Conservation (phyloP, 345 rosid genomes). For the Limnanthes douglasii region DNA sequence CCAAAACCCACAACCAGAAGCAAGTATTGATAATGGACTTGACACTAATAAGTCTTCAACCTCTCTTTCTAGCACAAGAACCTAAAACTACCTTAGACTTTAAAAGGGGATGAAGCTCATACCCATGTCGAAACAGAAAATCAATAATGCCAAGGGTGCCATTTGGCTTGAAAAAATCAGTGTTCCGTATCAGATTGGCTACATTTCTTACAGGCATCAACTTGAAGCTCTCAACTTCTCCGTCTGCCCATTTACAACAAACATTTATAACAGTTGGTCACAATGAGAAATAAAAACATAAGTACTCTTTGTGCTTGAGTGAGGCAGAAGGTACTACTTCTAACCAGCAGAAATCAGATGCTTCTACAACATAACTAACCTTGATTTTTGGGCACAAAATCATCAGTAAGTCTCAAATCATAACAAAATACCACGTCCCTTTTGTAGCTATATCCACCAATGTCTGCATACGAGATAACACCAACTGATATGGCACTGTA, state of each 20-base stretch:
- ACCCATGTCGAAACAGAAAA: constrained; percentile 71
- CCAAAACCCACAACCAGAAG: too few relatives aligned
- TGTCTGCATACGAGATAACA: constrained; percentile 52
- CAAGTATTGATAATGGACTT: too few relatives aligned
- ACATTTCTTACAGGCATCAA: constrained; percentile 35
- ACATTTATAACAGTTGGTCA: too few relatives aligned
- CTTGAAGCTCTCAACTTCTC: constrained; percentile 63
- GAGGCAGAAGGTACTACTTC: too few relatives aligned
- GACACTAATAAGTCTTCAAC: neutral
- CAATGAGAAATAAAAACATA: too few relatives aligned
- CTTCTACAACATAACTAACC: constrained; percentile 12
- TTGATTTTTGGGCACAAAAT: constrained; percentile 38
- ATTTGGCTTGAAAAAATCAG: constrained; percentile 51
- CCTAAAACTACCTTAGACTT: too few relatives aligned
- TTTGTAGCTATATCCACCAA: constrained; percentile 35
- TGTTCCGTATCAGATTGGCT: constrained; percentile 38
- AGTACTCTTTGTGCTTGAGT: too few relatives aligned
- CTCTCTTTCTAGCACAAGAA: neutral
- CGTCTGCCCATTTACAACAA: too few relatives aligned
- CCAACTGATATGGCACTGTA: constrained; percentile 49
- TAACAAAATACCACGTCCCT: constrained; percentile 56
- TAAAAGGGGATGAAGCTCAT: constrained; percentile 6
- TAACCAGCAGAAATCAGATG: too few relatives aligned
- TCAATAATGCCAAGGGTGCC: constrained; percentile 52
- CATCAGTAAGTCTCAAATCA: constrained; percentile 41